Conservation (phyloP, 2,329 filamentous ascomycete genomes). For the Epichloe sp. region DNA sequence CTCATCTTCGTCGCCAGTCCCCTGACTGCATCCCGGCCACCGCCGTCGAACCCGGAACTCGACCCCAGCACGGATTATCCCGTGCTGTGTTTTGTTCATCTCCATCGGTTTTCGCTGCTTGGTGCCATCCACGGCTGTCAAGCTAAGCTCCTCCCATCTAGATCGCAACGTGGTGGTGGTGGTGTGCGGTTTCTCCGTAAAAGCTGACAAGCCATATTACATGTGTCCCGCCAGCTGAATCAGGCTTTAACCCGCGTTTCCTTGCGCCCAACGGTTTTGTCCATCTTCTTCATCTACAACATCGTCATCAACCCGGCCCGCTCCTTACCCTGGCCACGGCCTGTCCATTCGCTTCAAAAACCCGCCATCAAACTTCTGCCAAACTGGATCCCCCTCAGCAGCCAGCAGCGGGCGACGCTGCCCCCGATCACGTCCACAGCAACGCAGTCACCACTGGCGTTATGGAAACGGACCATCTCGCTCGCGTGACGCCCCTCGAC, state of each 20-base stretch:
- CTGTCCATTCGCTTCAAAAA: constrained; percentile 2
- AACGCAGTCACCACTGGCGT: constrained; percentile 34
- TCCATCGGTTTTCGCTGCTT: background rate
- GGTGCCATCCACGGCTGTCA: background rate
- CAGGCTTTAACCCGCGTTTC: background rate
- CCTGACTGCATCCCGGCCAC: background rate
- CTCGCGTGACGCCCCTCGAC: constrained; percentile 17
- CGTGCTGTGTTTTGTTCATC: background rate
- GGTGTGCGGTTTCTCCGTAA: background rate
- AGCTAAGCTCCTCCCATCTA: background rate
- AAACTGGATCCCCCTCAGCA: constrained; percentile 40
- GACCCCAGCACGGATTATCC: background rate
- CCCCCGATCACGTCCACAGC: constrained; percentile 11
- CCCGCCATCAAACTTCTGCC: constrained; percentile 11
- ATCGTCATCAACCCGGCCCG: background rate
- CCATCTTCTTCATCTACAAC: background rate
- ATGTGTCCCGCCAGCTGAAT: constrained; percentile 4
- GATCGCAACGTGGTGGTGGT: background rate
- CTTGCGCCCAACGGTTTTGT: constrained; percentile 8
- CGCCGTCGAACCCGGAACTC: background rate
- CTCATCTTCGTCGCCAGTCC: constrained; percentile 1
- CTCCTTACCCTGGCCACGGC: constrained; percentile 5
- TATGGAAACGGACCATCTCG: constrained; percentile 29
- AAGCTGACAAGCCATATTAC: constrained; percentile 3
- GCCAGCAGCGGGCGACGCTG: constrained; percentile 13